These are phyloP conservation scores for Anastatica hierochuntica DNA, from an alignment of 345 rosid genomes.

Conservation along the genomic window DNA sequence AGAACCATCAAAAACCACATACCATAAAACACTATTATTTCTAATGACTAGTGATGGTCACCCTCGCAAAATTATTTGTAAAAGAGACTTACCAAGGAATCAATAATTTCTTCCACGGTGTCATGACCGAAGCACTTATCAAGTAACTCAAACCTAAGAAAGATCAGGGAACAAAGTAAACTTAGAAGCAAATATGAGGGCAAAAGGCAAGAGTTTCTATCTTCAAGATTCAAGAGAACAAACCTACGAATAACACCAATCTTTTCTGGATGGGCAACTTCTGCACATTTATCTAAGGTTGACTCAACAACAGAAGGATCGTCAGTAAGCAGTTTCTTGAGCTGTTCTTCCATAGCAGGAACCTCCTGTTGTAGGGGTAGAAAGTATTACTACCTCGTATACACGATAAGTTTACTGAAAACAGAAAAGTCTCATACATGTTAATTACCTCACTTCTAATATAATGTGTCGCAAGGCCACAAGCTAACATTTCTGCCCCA, in stretches of 20 bases:
- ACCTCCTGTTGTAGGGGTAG: constrained; percentile 38
- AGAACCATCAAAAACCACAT: not conserved
- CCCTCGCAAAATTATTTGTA: constrained; percentile 1
- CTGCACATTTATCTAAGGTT: constrained; percentile 50
- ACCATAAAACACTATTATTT: not conserved
- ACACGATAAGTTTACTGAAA: constrained; percentile 1
- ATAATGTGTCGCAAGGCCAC: constrained; percentile 88
- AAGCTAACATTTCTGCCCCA: constrained; percentile 84
- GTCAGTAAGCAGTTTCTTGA: constrained; percentile 63
- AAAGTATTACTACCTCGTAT: constrained; percentile 6
- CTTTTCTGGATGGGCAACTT: constrained; percentile 51
- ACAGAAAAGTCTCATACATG: not conserved
- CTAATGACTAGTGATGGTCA: constrained; percentile 2
- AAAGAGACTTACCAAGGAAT: constrained; percentile 53
- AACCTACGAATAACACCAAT: constrained; percentile 69
- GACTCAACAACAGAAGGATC: constrained; percentile 83
- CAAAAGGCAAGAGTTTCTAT: constrained; percentile 2
- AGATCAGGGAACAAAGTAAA: not conserved
- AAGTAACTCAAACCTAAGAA: constrained; percentile 49
- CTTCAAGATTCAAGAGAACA: constrained; percentile 8
- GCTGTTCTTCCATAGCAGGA: constrained; percentile 51
- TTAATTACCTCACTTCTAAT: constrained; percentile 41
- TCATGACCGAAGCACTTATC: constrained; percentile 74
- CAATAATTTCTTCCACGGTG: constrained; percentile 81
- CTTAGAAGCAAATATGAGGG: constrained; percentile 5